Base-by-base conservation (phyloP, 441 rosid species). In the Aleurites moluccanus region DNA sequence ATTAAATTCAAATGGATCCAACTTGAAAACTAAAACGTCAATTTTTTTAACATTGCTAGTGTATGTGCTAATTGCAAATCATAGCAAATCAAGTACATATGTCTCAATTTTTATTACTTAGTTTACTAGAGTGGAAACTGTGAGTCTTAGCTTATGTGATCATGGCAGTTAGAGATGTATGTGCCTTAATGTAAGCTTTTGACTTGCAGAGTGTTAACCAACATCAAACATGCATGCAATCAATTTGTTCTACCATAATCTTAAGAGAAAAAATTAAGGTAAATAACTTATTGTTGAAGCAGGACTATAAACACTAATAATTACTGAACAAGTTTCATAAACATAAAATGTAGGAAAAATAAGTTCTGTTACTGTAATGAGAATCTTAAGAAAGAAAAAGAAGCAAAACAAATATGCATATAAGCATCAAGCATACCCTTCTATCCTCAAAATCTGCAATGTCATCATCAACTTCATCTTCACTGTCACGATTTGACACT, bases 361-460 rank as follows among this genome's bases (percentile, higher is more conserved):
- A 50, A 15, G 10, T 52, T 52, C 56, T 18, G 20, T 20, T 52
- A 21, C 28, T 56, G 28, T 56, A 2, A 56, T 56, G 14, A 56
- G 27, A 56, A 57, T 11, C 30, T 61, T 38, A 44, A 28, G 10
- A 14, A 4, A 42, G 5, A n/a, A 59, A 27, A 5, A 25, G 59
- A 40, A 67, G 10, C 18, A 66, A 45, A 50, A 16, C 42, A 63
- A 63, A 40, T 27, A n/a, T 28, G 49, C 67, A 35, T 35, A 62
- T 57, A 70, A 56, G 52, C 63, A 73, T 57, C 67, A 77, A 70
- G 69, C 87, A 73, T 87, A 89, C 98, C 92, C 96, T 86, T 82
- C 93, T 87, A 83, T 92, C 98, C 87, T 93, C 98, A 82, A 92
- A 85, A 84, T 93, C 97, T 30, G 98, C 98, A 77, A 93, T 94